Conservation (phyloP, 129 eudicot species). For the Arctium minus region DNA sequence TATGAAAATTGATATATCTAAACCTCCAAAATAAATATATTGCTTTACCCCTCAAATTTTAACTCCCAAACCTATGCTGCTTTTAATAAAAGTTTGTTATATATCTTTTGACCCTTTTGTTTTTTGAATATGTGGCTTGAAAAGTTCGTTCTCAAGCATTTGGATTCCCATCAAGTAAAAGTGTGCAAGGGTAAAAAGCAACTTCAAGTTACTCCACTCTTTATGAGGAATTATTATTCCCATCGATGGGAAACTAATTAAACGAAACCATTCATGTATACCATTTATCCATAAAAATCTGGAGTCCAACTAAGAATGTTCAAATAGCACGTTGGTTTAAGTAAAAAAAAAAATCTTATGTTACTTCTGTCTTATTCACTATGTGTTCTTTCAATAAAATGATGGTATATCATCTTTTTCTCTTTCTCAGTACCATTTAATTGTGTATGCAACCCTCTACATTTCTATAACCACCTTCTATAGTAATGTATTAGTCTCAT, state of each 20-base stretch:
- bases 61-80: not conserved
- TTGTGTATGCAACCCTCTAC: no score
- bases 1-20: not conserved
- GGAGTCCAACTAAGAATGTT: not conserved
- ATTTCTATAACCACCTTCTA: no score
- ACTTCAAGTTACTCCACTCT: not conserved
- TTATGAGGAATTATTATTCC: not conserved
- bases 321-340: no score
- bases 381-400: no score
- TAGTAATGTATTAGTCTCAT: no score
- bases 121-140: not conserved
- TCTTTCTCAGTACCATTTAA: no score
- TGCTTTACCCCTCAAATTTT: no score
- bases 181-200: not conserved
- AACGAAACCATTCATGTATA: not conserved
- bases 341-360: no score
- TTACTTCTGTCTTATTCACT: no score
- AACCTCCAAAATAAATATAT: not conserved
- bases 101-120: not conserved
- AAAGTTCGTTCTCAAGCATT: not conserved
- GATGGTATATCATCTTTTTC: no score
- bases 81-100: not conserved
- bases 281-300: not conserved
- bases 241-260: not conserved
- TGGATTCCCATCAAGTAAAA: not conserved